These are phyloP conservation scores for Aaosphaeria arxii DNA, from an alignment of 2,329 filamentous ascomycete genomes.

Conservation along the genomic window DNA sequence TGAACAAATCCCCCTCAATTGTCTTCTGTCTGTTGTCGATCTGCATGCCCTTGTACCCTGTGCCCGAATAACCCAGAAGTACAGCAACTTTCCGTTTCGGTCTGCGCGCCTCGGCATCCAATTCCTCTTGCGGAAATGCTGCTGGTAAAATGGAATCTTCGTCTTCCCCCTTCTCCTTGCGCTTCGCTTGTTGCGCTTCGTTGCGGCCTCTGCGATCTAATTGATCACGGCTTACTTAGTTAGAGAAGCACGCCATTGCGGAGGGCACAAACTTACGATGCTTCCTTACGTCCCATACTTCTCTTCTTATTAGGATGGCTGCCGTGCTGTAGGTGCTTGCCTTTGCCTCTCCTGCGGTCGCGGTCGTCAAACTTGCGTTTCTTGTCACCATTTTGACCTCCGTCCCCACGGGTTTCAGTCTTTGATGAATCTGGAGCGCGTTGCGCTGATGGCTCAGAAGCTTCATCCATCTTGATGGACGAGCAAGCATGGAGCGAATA, in stretches of 20 bases:
- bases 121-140: constrained; percentile 72
- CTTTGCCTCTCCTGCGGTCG: constrained; percentile 25
- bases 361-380: constrained; percentile 21
- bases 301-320: constrained; percentile 55
- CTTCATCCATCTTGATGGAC: background rate
- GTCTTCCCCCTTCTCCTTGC: constrained; percentile 35
- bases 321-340: constrained; percentile 32
- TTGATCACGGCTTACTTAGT: constrained; percentile 44
- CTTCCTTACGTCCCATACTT: constrained; percentile 65
- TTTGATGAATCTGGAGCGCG: constrained; percentile 16
- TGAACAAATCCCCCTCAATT: constrained; percentile 93
- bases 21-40: constrained; percentile 76
- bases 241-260: constrained; percentile 22
- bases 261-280: constrained; percentile 51
- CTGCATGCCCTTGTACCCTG: constrained; percentile 97
- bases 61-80: constrained; percentile 91
- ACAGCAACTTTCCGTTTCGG: constrained; percentile 97
- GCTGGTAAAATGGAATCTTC: constrained; percentile 52
- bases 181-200: constrained; percentile 37
- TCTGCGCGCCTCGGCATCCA: constrained; percentile 78
- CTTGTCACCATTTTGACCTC: constrained; percentile 16
- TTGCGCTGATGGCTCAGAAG: constrained; percentile 9
- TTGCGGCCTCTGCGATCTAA: constrained; percentile 48
- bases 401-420: constrained; percentile 7
- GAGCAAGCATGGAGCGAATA: background rate